phyloP scores from a whole-genome alignment of 176 grass and related monocot species.

The Bolboschoenus planiculmis region DNA sequence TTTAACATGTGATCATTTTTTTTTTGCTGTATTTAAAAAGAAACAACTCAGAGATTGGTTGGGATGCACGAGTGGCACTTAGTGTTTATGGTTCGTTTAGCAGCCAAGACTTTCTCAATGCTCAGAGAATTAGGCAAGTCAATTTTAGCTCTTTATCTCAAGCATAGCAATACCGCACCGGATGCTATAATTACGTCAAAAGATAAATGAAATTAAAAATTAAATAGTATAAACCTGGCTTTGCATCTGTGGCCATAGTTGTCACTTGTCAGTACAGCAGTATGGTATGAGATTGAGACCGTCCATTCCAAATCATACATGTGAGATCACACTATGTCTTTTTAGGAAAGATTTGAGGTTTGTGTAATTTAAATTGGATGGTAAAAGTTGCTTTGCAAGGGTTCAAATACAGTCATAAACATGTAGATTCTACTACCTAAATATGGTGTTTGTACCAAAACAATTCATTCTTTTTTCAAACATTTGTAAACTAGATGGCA shows the following conservation, averaged over 20 bases:
- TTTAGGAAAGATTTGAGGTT: not conserved
- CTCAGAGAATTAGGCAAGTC: slow-evolving; percentile 58
- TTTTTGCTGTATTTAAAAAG: slow-evolving; percentile 10
- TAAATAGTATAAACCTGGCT: not conserved
- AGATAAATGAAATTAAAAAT: not conserved
- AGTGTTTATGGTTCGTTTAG: slow-evolving; percentile 65
- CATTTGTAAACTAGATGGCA: not conserved
- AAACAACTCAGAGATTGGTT: slow-evolving; percentile 51
- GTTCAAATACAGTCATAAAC: not conserved
- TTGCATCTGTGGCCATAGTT: not conserved
- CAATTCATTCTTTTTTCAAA: not conserved
- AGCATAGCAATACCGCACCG: not conserved
- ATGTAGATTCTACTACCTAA: not conserved
- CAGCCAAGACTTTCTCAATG: slow-evolving; percentile 73
- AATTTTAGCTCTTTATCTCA: not conserved
- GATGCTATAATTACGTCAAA: not conserved
- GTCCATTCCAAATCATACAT: not conserved
- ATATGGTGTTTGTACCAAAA: not conserved
- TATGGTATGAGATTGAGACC: not conserved
- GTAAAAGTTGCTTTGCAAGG: not conserved
- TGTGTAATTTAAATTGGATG: not conserved
- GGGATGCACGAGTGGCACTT: slow-evolving; percentile 72
- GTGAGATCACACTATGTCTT: not conserved
- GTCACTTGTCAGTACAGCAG: not conserved
- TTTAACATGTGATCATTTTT: not conserved